Evolutionary conservation across 176 grass and related monocot genomes (phyloP).

Genomic region (Aegilops sharonensis): DNA sequence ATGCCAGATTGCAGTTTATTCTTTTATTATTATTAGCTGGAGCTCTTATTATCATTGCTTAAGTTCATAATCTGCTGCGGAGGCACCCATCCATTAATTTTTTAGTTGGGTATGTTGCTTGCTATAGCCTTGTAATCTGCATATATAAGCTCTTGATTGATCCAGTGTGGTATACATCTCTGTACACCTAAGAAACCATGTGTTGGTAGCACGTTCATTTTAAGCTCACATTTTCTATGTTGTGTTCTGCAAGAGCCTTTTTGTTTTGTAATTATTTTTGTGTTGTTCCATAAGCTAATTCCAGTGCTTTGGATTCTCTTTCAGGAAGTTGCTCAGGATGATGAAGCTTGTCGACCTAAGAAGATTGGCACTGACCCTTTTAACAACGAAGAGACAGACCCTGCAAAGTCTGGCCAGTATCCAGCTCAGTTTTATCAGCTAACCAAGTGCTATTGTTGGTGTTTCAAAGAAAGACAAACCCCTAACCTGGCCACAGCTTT

Average conservation of each 20-base stretch:
- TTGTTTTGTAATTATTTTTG: not conserved
- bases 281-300: not conserved
- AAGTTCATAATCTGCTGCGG: conserved; percentile 87
- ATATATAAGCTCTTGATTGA: not conserved
- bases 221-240: not conserved
- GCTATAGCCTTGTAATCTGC: conserved; percentile 4
- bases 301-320: conserved; percentile 30
- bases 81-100: conserved; percentile 31
- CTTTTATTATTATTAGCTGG: conserved; percentile 39
- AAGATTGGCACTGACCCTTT: conserved; percentile 75
- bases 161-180: not conserved
- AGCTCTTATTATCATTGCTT: conserved; percentile 85
- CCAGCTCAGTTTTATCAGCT: not conserved
- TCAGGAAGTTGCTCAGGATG: conserved; percentile 52
- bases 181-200: not conserved
- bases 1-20: not conserved
- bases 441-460: not conserved
- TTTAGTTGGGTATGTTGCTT: too few species aligned
- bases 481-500: too few species aligned
- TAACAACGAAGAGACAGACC: conserved; percentile 67
- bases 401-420: conserved; percentile 71
- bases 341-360: conserved; percentile 39
- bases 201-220: not conserved
- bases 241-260: not conserved
- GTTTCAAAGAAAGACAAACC: too few species aligned